Evolutionary conservation across 352 stramenopile species (phyloP).

Genomic region (Phytophthora litchii): DNA sequence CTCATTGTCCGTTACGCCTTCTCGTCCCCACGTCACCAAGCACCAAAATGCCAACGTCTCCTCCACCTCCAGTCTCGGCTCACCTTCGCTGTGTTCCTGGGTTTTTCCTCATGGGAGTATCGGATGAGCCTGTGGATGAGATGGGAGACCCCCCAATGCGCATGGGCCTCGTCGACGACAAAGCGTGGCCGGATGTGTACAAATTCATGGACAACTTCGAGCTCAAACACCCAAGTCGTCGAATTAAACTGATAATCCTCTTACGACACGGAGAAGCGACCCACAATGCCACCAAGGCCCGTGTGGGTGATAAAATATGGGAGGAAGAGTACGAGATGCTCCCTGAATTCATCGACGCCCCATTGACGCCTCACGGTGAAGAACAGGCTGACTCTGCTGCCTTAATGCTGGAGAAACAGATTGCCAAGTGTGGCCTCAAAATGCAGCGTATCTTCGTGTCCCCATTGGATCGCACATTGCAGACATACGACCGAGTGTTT

Average conservation of each 20-base stretch:
- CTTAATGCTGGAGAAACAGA: slow-evolving; percentile 49
- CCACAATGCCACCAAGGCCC: slow-evolving; percentile 69
- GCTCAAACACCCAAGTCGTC: slow-evolving; percentile 14
- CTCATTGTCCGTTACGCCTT: slow-evolving; percentile 18
- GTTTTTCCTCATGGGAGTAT: slow-evolving; percentile 52
- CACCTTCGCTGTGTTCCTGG: slow-evolving; percentile 42
- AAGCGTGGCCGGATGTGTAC: slow-evolving; percentile 48
- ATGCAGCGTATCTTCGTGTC: slow-evolving; percentile 71
- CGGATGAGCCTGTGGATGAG: slow-evolving; percentile 38
- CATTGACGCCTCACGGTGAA: slow-evolving; percentile 51
- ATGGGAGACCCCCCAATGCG: slow-evolving; percentile 38
- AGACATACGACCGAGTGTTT: slow-evolving; percentile 62
- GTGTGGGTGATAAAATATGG: slow-evolving; percentile 59
- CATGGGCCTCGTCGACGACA: slow-evolving; percentile 50
- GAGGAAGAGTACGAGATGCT: slow-evolving; percentile 55
- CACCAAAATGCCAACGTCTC: not conserved
- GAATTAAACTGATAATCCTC: slow-evolving; percentile 64
- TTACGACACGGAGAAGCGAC: slow-evolving; percentile 70
- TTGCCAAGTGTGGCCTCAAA: slow-evolving; percentile 46
- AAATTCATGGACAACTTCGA: slow-evolving; percentile 39
- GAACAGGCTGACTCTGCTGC: slow-evolving; percentile 41
- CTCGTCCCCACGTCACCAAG: slow-evolving; percentile 21
- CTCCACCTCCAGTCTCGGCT: not conserved
- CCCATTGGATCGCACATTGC: slow-evolving; percentile 66
- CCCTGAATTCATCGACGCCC: slow-evolving; percentile 62